Evolutionary conservation across 768 basidiomycete species (phyloP), one percentile per base, ranked within the genome.

Genomic region (Pluteus cervinus): DNA sequence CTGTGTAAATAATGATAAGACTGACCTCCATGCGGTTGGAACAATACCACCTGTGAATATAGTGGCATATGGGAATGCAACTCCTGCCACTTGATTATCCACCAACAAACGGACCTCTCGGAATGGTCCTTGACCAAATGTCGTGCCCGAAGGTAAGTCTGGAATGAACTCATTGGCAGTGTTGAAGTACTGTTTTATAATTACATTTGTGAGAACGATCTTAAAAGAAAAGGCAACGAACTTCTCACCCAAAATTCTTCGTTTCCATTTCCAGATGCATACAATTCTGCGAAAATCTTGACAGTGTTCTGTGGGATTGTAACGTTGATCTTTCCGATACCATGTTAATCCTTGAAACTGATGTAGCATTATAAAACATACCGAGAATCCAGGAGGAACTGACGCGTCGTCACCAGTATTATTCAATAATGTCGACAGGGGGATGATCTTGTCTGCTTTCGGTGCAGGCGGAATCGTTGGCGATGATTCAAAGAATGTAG

Each of bases 171-270:
- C 50, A 46, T 83, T 73, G 4, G 83, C 67, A 14, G 65, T 62
- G 43, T 86, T 85, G 60, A 68, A 76, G 49, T 86, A 88, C 83
- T 86, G 33, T 20, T 3, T 11, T 24, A 18, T 4, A 26, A 35
- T 33, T 22, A n/a, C 4, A 33, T 32, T 20, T 18, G 17, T 4
- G 23, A 23, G 24, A 23, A 37, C 31, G 28, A 42, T 25, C 29
- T 26, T 33, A 29, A 10, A 6, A 15, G 9, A 33, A 17, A 40
- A 29, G 21, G 7, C 20, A 18, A 33, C 3, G 16, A 32, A 42
- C 41, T 22, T n/a, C n/a, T n/a, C 45, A 84, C 84, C 86, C 86
- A 89, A 51, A 86, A 87, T 57, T 89, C 86, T 56, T 70, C 69
- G 32, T 65, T 52, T n/a, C 58, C 63, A 45, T 71, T 72, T 10